phyloP scores from a whole-genome alignment of 2,329 filamentous ascomycete genomes.

The Aspergillus glaucus region DNA sequence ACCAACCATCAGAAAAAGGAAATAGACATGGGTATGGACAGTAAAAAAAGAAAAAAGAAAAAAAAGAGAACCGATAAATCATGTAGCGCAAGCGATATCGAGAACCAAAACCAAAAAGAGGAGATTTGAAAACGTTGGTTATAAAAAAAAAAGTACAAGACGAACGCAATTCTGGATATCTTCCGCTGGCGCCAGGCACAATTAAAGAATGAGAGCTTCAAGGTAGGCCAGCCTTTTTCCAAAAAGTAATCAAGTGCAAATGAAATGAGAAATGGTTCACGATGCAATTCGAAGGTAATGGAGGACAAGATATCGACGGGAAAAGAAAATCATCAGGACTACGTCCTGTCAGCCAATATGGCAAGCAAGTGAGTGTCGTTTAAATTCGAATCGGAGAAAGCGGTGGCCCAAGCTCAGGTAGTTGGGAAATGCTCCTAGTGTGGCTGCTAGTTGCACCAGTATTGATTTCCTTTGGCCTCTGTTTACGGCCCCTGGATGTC shows the following conservation, averaged over 20 bases:
- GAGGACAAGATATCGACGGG: no score
- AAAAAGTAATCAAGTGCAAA: neutral
- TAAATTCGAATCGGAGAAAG: slow-evolving; percentile 44
- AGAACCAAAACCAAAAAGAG: neutral
- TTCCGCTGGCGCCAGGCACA: neutral
- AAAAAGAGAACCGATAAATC: neutral
- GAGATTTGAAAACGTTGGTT: neutral
- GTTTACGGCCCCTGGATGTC: slow-evolving; percentile 24
- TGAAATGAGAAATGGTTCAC: neutral
- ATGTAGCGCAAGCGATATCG: neutral
- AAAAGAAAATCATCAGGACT: no score
- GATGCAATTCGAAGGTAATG: no score
- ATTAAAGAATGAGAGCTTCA: neutral
- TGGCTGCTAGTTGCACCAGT: slow-evolving; percentile 15
- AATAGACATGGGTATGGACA: neutral
- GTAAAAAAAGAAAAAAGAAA: neutral
- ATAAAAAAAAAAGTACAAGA: neutral
- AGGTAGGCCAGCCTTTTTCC: slow-evolving; percentile 1
- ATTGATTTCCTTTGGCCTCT: slow-evolving; percentile 29
- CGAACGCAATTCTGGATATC: neutral
- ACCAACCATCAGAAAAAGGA: neutral
- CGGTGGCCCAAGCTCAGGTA: slow-evolving; percentile 43
- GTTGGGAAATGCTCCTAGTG: slow-evolving; percentile 34
- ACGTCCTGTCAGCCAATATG: no score
- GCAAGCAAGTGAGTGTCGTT: neutral